Evolutionary conservation across 768 basidiomycete species (phyloP), one percentile per base, ranked within the genome.

Genomic region (Neoboletus subvelutipes): DNA sequence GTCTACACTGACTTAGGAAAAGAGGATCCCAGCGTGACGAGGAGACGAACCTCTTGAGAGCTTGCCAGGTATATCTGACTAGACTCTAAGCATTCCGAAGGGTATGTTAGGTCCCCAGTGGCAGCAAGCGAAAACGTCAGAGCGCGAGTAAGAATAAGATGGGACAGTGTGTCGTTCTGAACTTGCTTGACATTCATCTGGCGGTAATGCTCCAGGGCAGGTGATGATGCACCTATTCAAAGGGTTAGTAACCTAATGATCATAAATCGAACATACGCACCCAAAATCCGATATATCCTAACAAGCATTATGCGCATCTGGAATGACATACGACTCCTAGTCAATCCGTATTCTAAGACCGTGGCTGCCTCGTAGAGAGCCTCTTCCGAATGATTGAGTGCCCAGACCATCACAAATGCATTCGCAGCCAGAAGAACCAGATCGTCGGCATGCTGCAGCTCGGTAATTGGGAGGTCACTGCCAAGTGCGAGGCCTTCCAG

Each of bases 371-470:
- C 83, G 64, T 82, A 80, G 22, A 97, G 78, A 63, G 86, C 76
- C 28, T 73, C 72, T 46, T 84, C 78, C 53, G 87, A 81, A 18
- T 68, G 75, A 56, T 80, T 75, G 46, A 84, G 68, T 40, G 71
- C 76, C 87, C 88, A 92, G 22, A 84, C 68, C 66, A 75, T 83
- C 45, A 93, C 79, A 52, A 85, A 78, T 3, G 81, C 80, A 63
- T 87, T 87, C 3, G 80, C 87, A 7, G 88, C 84, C 22, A 97
- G 75, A 28, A 95, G 77, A 26, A 80, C 86, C 33, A 96, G 80
- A 65, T 95, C 94, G 63, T 97, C 94, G 1, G 84, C 89, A 18
- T 88, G 90, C 67, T 96, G 94, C 26, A 94, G 77, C 64, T 96
- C 94, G 0, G 91, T 89, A 5, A 77, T 68, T 9, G 86, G 83